A percentile compares a stretch with the other conserved stretches of the same genome.
Conservation (phyloP, 139 green algal genomes). For the Auxenochlorella protothecoides region DNA sequence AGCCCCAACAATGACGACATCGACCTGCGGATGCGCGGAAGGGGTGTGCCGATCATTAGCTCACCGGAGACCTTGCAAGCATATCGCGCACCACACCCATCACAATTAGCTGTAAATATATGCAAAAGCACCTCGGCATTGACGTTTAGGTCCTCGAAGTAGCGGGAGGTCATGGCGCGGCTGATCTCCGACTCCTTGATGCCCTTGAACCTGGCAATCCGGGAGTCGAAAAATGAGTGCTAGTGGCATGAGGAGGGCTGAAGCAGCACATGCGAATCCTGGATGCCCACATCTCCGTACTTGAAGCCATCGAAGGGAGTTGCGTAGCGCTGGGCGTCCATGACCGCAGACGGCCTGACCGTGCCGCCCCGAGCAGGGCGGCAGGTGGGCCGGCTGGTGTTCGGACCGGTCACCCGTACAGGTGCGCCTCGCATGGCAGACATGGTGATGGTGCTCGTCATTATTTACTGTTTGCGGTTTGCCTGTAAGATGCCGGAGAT, state of each 20-base stretch:
- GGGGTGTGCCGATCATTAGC: no score
- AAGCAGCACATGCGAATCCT: neutral
- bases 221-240: neutral
- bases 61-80: no score
- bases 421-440: no score
- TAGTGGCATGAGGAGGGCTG: neutral
- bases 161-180: conserved; percentile 82
- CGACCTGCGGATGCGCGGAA: conserved; percentile 1
- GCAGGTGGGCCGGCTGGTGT: no score
- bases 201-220: conserved; percentile 47
- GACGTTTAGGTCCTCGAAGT: conserved; percentile 85
- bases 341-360: no score
- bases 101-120: neutral
- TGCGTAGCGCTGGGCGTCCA: conserved; percentile 14
- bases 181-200: conserved; percentile 60
- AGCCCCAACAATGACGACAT: conserved; percentile 45
- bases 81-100: neutral
- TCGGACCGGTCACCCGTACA: no score
- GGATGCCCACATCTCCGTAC: neutral
- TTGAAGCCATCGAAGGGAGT: conserved; percentile 22
- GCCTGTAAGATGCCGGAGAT: no score
- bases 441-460: no score
- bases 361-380: no score
- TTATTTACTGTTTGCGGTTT: no score
- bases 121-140: conserved; percentile 51